Percentiles rank a stretch among this genome's conserved stretches.
Conservation (phyloP, 345 rosid genomes). For the Sisymbrium irio region DNA sequence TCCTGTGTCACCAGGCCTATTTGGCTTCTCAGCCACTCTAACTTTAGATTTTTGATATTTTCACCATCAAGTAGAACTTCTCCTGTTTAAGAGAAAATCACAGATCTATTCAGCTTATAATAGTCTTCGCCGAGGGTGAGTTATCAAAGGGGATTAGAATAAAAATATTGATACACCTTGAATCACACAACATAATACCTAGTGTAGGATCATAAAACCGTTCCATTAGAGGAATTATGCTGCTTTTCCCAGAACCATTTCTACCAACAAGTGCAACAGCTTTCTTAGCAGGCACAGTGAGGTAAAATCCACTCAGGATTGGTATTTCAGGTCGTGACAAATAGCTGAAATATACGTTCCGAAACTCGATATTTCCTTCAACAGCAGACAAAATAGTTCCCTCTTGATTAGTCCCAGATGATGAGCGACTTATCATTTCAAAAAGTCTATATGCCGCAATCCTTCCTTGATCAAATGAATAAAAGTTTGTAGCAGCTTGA, state of each 20-base stretch:
- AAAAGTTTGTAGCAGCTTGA: slow-evolving; percentile 99
- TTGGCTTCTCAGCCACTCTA: slow-evolving; percentile 95
- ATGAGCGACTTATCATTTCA: slow-evolving; percentile 98
- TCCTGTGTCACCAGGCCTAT: slow-evolving; percentile 97
- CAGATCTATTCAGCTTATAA: slow-evolving; percentile 11
- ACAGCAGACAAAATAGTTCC: slow-evolving; percentile 56
- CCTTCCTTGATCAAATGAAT: slow-evolving; percentile 98
- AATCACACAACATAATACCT: slow-evolving; percentile 50
- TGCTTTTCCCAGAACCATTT: slow-evolving; percentile 99
- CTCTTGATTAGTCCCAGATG: slow-evolving; percentile 72
- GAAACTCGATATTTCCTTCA: slow-evolving; percentile 95
- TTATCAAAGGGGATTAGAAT: neutral
- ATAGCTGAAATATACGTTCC: slow-evolving; percentile 97
- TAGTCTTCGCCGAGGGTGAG: slow-evolving; percentile 20
- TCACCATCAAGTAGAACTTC: slow-evolving; percentile 99
- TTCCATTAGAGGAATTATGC: slow-evolving; percentile 98
- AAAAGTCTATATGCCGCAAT: slow-evolving; percentile 97
- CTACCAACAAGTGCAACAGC: slow-evolving; percentile 99
- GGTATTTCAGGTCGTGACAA: slow-evolving; percentile 99
- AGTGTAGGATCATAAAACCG: slow-evolving; percentile 99
- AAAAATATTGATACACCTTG: slow-evolving; percentile 1
- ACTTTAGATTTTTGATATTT: slow-evolving; percentile 79
- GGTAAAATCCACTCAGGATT: slow-evolving; percentile 96
- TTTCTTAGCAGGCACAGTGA: slow-evolving; percentile 94
- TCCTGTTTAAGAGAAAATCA: slow-evolving; percentile 56